Evolutionary conservation across 2,329 filamentous ascomycete genomes (phyloP).

Genomic region (Thermothelomyces thermophilus): DNA sequence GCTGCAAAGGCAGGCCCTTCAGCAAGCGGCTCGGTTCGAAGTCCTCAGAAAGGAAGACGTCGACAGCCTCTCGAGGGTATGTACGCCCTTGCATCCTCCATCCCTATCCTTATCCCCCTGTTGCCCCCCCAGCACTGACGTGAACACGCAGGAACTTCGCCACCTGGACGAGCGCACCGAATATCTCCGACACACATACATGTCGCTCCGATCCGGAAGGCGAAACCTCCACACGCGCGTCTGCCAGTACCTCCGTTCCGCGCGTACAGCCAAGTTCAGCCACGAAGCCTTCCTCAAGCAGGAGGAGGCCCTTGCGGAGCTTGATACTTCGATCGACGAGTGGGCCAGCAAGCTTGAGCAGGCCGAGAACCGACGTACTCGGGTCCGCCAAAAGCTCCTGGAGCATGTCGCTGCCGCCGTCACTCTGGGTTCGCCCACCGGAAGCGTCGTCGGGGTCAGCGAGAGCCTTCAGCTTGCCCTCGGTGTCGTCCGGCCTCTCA

Average conservation of each 20-base stretch:
- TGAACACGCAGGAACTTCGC: slow-evolving; percentile 57
- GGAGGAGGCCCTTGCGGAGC: slow-evolving; percentile 69
- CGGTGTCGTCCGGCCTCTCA: slow-evolving; percentile 32
- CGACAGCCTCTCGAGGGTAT: slow-evolving; percentile 57
- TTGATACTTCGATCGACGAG: slow-evolving; percentile 72
- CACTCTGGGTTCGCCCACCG: slow-evolving; percentile 38
- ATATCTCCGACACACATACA: slow-evolving; percentile 71
- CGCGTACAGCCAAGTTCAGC: slow-evolving; percentile 64
- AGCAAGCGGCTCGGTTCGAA: slow-evolving; percentile 58
- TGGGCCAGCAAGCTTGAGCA: slow-evolving; percentile 76
- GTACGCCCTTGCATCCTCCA: slow-evolving; percentile 14
- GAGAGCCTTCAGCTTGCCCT: slow-evolving; percentile 39
- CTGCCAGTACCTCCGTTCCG: slow-evolving; percentile 68
- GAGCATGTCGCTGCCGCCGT: slow-evolving; percentile 72
- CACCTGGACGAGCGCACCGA: slow-evolving; percentile 71
- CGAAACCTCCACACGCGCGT: slow-evolving; percentile 71
- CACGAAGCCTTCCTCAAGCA: slow-evolving; percentile 71
- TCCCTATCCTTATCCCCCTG: too few relatives aligned
- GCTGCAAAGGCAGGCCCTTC: slow-evolving; percentile 54
- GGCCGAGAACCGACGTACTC: slow-evolving; percentile 68
- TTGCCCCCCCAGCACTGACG: not conserved
- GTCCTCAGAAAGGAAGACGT: slow-evolving; percentile 58
- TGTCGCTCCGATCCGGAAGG: slow-evolving; percentile 65
- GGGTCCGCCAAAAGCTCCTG: slow-evolving; percentile 71
- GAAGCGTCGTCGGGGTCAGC: slow-evolving; percentile 30